Evolutionary conservation across 371 early-diverging fungal species (phyloP), one percentile per base, ranked within the genome.

Genomic region (Syncephalastrum contaminatum): DNA sequence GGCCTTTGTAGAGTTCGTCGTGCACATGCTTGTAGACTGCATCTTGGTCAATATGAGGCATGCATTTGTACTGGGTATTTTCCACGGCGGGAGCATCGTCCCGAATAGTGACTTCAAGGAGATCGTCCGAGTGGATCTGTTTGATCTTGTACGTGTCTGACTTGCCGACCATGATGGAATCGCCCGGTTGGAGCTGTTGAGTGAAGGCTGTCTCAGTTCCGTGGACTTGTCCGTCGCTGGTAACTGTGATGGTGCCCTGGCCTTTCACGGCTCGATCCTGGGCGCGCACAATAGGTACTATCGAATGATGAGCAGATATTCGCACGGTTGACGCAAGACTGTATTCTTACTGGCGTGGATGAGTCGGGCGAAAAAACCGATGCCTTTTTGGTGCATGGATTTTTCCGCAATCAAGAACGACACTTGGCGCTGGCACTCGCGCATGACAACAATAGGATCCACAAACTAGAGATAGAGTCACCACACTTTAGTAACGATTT

Each of bases 241-340:
- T 70, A 24, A 92, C 66, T 50, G 69, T 70, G 58, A 94, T 79
- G n/a, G 58, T 69, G n/a, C 94, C 95, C 36, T 69, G 69, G 3
- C 92, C 90, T 6, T 54, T 52, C 40, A 72, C 76, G 14, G 88
- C 88, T 43, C 88, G 62, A 74, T 96, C 96, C 66, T 93, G 93
- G 41, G 95, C 85, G 18, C 96, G 80, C 39, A 84, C 83, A 14
- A 96, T 95, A 12, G 95, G 92, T 66, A 96, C 89, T 89, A 57
- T 14, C 39, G 24, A 12, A 19, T 5, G 16, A 51, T 18, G 51
- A n/a, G 16, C 25, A 54, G 19, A 45, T 18, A 27, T 21, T 45
- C 18, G 20, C 21, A 53, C 30, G 47, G 15, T 53, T 39, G 13
- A 20, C 27, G 18, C 18, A 20, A n/a, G 36, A 13, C 16, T 42